Base-by-base conservation (phyloP, 768 basidiomycete genomes). In the Fomitopsis serialis region DNA sequence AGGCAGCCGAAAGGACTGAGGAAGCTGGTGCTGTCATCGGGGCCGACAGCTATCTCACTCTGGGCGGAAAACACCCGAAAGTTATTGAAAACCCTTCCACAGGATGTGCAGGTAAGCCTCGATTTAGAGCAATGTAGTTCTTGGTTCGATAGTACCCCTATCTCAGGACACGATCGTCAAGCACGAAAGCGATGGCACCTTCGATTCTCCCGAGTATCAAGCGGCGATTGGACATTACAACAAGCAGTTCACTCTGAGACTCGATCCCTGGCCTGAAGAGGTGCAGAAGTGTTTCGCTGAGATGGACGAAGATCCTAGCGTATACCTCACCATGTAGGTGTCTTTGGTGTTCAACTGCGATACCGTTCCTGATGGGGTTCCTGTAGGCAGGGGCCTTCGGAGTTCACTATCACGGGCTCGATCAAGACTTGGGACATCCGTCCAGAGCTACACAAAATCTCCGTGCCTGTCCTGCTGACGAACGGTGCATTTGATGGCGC, bases 391-490 rank as follows among this genome's bases (percentile, higher is more conserved):
- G 65, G 70, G 5, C 62, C 65, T 13, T 67, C 68, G 22, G 72
- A 75, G 57, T 74, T 74, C 56, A 61, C 63, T 32, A 68, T 72
- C n/a, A 65, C 69, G 8, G 75, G 75, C 0, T 63, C 74, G 0
- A 53, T 81, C 40, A 74, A 74, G 58, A 57, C 67, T 2, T 83
- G 80, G 80, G 63, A 70, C 12, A 72, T 79, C 50, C 60, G 77
- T 13, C 72, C 75, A 40, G 67, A 72, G 10, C 62, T 80, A 6
- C 66, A 71, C 55, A 70, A 66, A 3, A 75, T 81, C 23, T 48
- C 74, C 35, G 60, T 58, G 8, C 66, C 65, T n/a, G 68, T 67
- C 2, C 55, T 71, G 29, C 52, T 71, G 6, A 56, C 75, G 44
- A 77, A 76, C 53, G 77, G 77, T 9, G 58, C 58, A 6, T 62